Evolutionary conservation across 805 yeast species (phyloP).

Genomic region (Starmerella bacillaris): DNA sequence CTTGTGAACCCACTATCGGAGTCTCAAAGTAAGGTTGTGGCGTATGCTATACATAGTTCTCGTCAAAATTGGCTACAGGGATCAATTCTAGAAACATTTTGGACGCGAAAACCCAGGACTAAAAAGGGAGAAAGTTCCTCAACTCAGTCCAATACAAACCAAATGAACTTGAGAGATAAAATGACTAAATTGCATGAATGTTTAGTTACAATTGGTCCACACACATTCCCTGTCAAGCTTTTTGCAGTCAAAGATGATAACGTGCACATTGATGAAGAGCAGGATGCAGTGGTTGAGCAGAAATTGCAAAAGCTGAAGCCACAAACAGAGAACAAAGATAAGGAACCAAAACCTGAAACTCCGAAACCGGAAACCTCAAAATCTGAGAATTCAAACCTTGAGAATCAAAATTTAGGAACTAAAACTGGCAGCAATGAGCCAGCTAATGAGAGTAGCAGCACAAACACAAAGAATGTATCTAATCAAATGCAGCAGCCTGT

Average conservation of each 20-base stretch:
- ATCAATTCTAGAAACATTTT: constrained; percentile 55
- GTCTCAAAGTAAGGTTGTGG: constrained; percentile 41
- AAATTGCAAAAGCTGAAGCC: constrained; percentile 6
- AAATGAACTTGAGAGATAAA: constrained; percentile 44
- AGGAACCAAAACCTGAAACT: neutral
- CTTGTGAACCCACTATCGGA: constrained; percentile 49
- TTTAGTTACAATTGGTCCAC: constrained; percentile 61
- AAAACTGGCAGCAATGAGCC: neutral
- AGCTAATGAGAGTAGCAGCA: neutral
- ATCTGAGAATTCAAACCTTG: neutral
- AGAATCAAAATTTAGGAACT: neutral
- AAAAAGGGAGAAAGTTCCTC: constrained; percentile 30
- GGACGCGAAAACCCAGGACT: constrained; percentile 55
- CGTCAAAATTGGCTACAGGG: constrained; percentile 49
- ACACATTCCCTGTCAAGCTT: constrained; percentile 52
- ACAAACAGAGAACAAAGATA: neutral
- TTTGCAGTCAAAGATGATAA: constrained; percentile 57
- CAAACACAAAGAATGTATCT: too few relatives aligned
- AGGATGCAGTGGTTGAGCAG: constrained; percentile 7
- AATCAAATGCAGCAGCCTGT: too few relatives aligned
- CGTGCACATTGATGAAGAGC: constrained; percentile 26
- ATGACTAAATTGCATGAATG: constrained; percentile 82
- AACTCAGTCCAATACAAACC: constrained; percentile 24
- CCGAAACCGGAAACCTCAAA: neutral
- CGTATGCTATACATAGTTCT: constrained; percentile 44